Evolutionary conservation across 1,284 basidiomycete species (phyloP).

Genomic region (Cutaneotrichosporon mucoides): DNA sequence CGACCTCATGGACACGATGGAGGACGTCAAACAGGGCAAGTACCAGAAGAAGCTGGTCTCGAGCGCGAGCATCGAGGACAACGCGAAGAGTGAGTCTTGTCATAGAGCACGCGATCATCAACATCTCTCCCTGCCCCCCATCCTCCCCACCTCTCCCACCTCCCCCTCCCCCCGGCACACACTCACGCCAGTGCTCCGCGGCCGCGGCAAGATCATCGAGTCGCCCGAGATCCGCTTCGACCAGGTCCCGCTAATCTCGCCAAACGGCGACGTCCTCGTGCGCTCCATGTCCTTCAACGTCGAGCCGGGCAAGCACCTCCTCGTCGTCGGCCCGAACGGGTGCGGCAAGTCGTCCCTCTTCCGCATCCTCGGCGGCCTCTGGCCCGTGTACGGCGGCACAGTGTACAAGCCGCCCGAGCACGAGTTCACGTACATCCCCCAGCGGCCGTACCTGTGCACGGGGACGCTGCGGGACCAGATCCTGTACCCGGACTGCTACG

Average conservation of each 20-base stretch:
- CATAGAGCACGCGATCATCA: no score
- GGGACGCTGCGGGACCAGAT: constrained; percentile 92
- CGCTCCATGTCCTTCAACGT: constrained; percentile 81
- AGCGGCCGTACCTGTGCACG: constrained; percentile 87
- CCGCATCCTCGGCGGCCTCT: constrained; percentile 91
- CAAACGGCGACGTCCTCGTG: constrained; percentile 90
- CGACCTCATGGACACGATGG: constrained; percentile 85
- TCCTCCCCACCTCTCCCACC: no score
- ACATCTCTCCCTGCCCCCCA: no score
- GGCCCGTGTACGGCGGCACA: constrained; percentile 92
- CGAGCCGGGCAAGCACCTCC: constrained; percentile 83
- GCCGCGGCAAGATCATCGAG: constrained; percentile 73
- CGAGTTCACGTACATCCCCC: constrained; percentile 92
- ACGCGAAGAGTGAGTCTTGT: constrained; percentile 62
- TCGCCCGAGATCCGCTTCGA: constrained; percentile 83
- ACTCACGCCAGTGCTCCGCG: constrained; percentile 63
- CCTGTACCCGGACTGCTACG: constrained; percentile 72
- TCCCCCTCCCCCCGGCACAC: no score
- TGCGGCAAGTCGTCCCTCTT: constrained; percentile 83
- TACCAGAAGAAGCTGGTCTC: constrained; percentile 86
- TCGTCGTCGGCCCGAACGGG: constrained; percentile 91
- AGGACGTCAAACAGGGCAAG: constrained; percentile 75
- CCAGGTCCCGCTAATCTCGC: constrained; percentile 90
- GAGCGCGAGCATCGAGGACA: constrained; percentile 69
- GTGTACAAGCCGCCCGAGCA: constrained; percentile 88